A percentile compares a stretch with the other conserved stretches of the same genome.
Conservation (phyloP, 306 rosid species). For the Cucumis cinereus region DNA sequence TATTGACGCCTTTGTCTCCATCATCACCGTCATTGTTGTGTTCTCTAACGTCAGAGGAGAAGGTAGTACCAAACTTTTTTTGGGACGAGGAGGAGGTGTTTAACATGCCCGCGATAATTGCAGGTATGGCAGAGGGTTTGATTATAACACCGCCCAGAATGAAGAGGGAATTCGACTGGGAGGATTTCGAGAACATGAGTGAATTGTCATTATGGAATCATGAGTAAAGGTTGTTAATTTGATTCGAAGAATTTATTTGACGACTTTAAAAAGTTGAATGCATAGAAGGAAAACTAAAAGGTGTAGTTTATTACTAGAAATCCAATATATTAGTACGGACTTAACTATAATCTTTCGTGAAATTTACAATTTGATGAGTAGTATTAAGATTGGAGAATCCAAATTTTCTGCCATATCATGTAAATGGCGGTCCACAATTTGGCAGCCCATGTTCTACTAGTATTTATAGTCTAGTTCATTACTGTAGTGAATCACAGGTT, state of each 20-base stretch:
- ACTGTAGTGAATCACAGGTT: no score
- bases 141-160: slow-evolving; percentile 28
- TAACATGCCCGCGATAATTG: slow-evolving; percentile 31
- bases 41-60: background rate
- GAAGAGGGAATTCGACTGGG: slow-evolving; percentile 27
- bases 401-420: no score
- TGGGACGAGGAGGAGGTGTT: slow-evolving; percentile 33
- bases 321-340: no score
- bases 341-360: no score
- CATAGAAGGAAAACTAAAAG: no score
- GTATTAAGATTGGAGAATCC: no score
- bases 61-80: background rate
- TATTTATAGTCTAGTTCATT: no score
- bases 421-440: no score
- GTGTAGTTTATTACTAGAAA: no score
- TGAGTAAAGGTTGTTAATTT: background rate
- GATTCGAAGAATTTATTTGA: background rate
- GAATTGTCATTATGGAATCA: slow-evolving; percentile 19
- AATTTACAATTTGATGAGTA: no score
- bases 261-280: background rate
- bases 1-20: background rate
- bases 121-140: slow-evolving; percentile 37
- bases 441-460: no score
- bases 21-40: background rate
- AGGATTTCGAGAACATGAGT: background rate